A percentile compares a stretch with the other conserved stretches of the same genome.
Evolutionary conservation across 176 grass and related monocot genomes (phyloP).

Genomic region (Cenchrus purpureus): DNA sequence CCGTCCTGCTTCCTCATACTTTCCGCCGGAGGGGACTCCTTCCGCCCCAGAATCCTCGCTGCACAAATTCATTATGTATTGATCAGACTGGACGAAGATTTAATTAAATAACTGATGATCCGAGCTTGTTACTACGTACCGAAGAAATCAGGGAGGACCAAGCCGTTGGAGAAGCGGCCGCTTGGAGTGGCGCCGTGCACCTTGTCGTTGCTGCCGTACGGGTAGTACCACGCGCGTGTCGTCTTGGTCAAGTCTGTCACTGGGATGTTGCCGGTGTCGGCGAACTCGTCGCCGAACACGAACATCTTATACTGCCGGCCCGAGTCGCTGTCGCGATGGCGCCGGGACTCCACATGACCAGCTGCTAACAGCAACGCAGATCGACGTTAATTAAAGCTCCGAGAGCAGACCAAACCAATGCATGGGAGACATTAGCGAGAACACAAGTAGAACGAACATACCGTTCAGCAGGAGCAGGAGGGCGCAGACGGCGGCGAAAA

Average conservation of each 20-base stretch:
- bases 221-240: slow-evolving; percentile 36
- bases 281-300: slow-evolving; percentile 14
- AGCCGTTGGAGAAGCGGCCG: slow-evolving; percentile 49
- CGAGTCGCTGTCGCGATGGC: too few species aligned
- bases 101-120: not conserved
- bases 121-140: not conserved
- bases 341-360: too few species aligned
- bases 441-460: not conserved
- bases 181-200: not conserved
- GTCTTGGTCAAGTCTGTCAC: not conserved
- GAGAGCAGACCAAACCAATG: not conserved
- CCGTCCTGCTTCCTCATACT: not conserved
- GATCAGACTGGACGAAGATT: too few species aligned
- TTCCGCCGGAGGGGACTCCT: slow-evolving; percentile 14
- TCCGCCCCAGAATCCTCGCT: slow-evolving; percentile 35
- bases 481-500: not conserved
- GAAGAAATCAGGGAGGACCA: slow-evolving; percentile 43
- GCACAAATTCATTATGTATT: not conserved
- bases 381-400: not conserved
- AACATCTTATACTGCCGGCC: too few species aligned
- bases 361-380: not conserved
- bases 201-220: not conserved
- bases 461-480: not conserved
- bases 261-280: slow-evolving; percentile 44
- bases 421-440: not conserved